phyloP scores from a whole-genome alignment of 257 asterid genomes.

The Gentiana macrophylla region DNA sequence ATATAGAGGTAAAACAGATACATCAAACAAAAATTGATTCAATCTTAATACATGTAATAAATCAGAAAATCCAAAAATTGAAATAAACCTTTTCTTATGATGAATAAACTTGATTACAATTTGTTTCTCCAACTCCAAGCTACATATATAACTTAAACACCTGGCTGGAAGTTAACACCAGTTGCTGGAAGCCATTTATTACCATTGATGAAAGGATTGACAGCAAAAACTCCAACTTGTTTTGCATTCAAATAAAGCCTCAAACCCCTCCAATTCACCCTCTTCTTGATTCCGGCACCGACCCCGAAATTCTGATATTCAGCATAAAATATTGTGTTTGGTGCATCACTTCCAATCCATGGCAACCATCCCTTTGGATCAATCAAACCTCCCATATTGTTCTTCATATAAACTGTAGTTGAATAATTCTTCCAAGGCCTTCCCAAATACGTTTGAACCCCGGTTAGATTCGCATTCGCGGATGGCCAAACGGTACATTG shows the following conservation, averaged over 20 bases:
- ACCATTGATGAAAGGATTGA: constrained; percentile 41
- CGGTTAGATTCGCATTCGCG: constrained; percentile 41
- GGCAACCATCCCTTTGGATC: constrained; percentile 77
- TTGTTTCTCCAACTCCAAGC: too few species aligned
- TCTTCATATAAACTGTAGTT: constrained; percentile 47
- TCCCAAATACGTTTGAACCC: constrained; percentile 49
- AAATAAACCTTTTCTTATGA: too few species aligned
- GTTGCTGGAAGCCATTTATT: constrained; percentile 53
- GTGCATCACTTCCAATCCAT: constrained; percentile 71
- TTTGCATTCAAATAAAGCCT: constrained; percentile 35
- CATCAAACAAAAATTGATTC: too few species aligned
- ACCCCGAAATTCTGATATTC: constrained; percentile 52
- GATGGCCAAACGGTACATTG: constrained; percentile 52
- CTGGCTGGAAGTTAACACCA: constrained; percentile 39
- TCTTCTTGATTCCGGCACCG: constrained; percentile 50
- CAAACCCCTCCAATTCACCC: constrained; percentile 77
- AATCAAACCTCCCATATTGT: constrained; percentile 32
- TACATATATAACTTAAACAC: constrained; percentile 27
- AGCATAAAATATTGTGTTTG: constrained; percentile 58
- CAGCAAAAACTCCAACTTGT: constrained; percentile 49
- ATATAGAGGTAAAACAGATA: too few species aligned
- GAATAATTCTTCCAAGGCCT: constrained; percentile 90
- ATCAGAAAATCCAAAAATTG: too few species aligned
- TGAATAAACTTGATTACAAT: too few species aligned
- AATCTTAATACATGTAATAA: too few species aligned